phyloP scores from a whole-genome alignment of 805 yeast species.

The Nakazawaea ernobii region DNA sequence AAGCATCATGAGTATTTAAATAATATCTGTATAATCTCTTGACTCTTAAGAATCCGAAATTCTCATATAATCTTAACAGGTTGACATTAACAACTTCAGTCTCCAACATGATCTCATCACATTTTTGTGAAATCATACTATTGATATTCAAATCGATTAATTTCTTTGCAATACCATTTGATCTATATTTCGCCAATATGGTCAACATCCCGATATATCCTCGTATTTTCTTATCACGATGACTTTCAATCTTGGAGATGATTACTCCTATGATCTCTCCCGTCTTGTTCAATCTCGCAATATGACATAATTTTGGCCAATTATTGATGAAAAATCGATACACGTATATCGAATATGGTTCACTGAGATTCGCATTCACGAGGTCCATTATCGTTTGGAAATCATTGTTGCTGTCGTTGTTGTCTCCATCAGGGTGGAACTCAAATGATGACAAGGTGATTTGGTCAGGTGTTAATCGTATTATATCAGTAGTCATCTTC shows the following conservation, averaged over 20 bases:
- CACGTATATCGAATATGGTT: conserved; percentile 91
- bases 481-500: too few relatives aligned
- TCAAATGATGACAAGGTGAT: background rate
- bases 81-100: conserved; percentile 73
- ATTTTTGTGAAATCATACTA: conserved; percentile 56
- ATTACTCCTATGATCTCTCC: conserved; percentile 67
- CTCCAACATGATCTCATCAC: conserved; percentile 91
- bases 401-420: conserved; percentile 26
- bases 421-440: background rate
- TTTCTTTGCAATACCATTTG: conserved; percentile 74
- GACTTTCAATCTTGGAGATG: conserved; percentile 75
- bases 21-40: conserved; percentile 78
- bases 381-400: conserved; percentile 47
- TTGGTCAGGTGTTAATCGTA: background rate
- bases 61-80: conserved; percentile 30
- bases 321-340: conserved; percentile 83
- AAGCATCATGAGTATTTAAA: conserved; percentile 90
- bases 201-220: conserved; percentile 98
- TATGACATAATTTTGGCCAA: conserved; percentile 82
- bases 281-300: conserved; percentile 39
- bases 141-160: conserved; percentile 60
- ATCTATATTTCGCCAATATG: conserved; percentile 65
- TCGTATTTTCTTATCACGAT: conserved; percentile 64
- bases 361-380: conserved; percentile 73
- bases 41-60: conserved; percentile 30